Conservation (phyloP, 129 eudicot genomes). For the Helianthus tuberosus region DNA sequence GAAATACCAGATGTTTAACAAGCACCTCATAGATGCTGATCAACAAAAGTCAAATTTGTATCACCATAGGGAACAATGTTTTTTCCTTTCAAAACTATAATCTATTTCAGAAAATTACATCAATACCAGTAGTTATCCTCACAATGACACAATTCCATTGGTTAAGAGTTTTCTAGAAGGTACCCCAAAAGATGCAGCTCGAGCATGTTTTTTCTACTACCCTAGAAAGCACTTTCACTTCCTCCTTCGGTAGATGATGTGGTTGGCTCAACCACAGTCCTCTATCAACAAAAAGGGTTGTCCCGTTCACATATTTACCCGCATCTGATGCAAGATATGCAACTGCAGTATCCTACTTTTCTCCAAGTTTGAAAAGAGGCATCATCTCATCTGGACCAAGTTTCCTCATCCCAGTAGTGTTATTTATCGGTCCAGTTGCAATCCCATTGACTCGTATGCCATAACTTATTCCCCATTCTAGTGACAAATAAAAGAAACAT, state of each 20-base stretch:
- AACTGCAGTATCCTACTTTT: conserved; percentile 95
- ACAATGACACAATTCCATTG: too few relatives aligned
- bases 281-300: conserved; percentile 69
- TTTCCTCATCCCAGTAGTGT: conserved; percentile 85
- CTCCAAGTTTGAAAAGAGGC: conserved; percentile 84
- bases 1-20: conserved; percentile 74
- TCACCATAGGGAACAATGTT: neutral
- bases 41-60: neutral
- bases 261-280: conserved; percentile 89
- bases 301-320: conserved; percentile 92
- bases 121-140: too few relatives aligned
- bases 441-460: conserved; percentile 93
- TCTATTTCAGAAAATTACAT: too few relatives aligned
- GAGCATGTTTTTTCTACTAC: conserved; percentile 66
- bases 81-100: neutral
- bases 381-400: conserved; percentile 64
- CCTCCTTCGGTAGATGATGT: conserved; percentile 78
- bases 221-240: conserved; percentile 77
- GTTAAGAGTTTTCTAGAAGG: conserved; percentile 11
- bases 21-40: conserved; percentile 89
- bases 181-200: conserved; percentile 63
- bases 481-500: conserved; percentile 19
- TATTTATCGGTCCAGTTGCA: conserved; percentile 95
- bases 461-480: conserved; percentile 97
- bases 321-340: conserved; percentile 92